Conservation (phyloP, 1,284 basidiomycete species). For the Ustilago xerochloae region DNA sequence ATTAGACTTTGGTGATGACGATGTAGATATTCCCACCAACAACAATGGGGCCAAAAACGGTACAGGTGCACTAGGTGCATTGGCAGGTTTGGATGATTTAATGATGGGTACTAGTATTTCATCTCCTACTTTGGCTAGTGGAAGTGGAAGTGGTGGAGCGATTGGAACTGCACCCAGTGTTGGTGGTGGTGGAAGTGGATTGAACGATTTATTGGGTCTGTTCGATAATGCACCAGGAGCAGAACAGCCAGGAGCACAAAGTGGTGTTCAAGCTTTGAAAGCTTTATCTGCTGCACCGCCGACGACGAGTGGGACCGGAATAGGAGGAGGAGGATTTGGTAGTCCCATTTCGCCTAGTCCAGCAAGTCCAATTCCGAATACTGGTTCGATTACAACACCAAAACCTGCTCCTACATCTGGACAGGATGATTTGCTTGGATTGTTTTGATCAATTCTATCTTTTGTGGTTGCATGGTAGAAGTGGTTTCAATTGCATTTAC, state of each 20-base stretch:
- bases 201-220: constrained; percentile 61
- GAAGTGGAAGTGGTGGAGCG: constrained; percentile 6
- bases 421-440: constrained; percentile 45
- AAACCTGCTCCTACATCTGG: constrained; percentile 15
- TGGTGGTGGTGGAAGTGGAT: constrained; percentile 34
- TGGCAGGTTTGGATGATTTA: constrained; percentile 60
- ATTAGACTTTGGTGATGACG: constrained; percentile 66
- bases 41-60: constrained; percentile 12
- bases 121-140: constrained; percentile 1
- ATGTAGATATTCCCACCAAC: constrained; percentile 28
- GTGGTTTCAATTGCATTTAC: neutral
- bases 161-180: neutral
- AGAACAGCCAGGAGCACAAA: constrained; percentile 50
- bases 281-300: constrained; percentile 26
- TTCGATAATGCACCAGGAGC: constrained; percentile 59
- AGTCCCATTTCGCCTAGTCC: constrained; percentile 11
- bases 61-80: constrained; percentile 46
- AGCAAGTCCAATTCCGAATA: neutral
- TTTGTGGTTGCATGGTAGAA: no score
- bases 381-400: neutral
- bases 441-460: constrained; percentile 31
- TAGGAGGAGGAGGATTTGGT: constrained; percentile 2
- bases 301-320: neutral
- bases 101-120: constrained; percentile 39
- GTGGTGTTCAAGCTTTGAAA: constrained; percentile 51